These are phyloP conservation scores for Carallia pectinifolia DNA, from an alignment of 345 rosid species.

Conservation along the genomic window DNA sequence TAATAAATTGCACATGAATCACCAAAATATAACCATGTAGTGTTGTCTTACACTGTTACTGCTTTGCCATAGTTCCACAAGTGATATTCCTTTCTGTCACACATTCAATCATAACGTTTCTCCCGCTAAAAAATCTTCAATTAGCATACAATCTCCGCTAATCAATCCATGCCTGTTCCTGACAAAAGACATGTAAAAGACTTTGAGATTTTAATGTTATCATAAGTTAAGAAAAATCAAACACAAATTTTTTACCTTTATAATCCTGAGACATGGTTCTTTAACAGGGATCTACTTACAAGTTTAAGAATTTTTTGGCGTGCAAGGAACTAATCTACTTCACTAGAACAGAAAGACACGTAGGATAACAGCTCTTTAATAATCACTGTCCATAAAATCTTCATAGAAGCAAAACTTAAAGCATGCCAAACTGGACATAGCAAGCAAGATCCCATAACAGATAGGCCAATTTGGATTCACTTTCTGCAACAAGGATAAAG, in stretches of 20 bases:
- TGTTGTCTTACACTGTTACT: no score
- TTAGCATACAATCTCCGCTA: background rate
- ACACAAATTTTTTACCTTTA: constrained; percentile 7
- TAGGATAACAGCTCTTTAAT: background rate
- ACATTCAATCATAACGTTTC: constrained; percentile 18
- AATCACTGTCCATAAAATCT: background rate
- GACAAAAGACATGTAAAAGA: no score
- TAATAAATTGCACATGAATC: no score
- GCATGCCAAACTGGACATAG: background rate
- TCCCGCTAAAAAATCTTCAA: background rate
- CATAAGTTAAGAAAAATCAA: background rate
- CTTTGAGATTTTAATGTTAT: no score
- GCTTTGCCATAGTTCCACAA: constrained; percentile 14
- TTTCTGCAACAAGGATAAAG: no score
- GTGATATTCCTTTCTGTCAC: constrained; percentile 5
- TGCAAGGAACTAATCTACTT: background rate
- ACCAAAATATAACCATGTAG: no score
- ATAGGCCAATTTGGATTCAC: no score
- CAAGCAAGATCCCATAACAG: background rate
- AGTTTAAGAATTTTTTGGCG: background rate
- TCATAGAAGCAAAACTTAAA: background rate
- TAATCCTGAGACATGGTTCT: constrained; percentile 12
- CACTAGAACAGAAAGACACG: background rate
- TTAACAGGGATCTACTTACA: constrained; percentile 18
- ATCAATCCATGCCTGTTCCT: no score